Evolutionary conservation across 108 stramenopile species (phyloP).

Genomic region (Pseudonitzschia multistriata): DNA sequence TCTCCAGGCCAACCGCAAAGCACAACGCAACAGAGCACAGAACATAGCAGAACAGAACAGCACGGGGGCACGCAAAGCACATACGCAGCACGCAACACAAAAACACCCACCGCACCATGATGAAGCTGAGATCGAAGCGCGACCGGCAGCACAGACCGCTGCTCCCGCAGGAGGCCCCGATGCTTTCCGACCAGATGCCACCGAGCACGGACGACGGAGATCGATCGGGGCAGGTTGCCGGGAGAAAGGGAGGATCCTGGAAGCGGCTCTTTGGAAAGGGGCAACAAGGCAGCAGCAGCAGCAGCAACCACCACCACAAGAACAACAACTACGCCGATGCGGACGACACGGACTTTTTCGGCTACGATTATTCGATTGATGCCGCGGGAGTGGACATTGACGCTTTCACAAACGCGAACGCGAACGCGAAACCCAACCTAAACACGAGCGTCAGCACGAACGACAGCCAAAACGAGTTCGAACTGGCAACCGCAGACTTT

Average conservation of each 20-base stretch:
- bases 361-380: too few relatives aligned
- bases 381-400: neutral
- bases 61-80: neutral
- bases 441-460: too few relatives aligned
- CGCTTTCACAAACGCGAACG: neutral
- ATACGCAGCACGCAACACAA: neutral
- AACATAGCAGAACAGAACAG: too few relatives aligned
- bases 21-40: too few relatives aligned
- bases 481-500: too few relatives aligned
- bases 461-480: too few relatives aligned
- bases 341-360: too few relatives aligned
- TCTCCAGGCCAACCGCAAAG: too few relatives aligned
- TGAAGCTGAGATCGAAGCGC: constrained; percentile 5
- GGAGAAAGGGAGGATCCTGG: constrained; percentile 1
- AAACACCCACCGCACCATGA: constrained; percentile 3
- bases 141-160: constrained; percentile 5
- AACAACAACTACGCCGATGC: neutral
- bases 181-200: constrained; percentile 16
- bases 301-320: neutral
- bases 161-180: constrained; percentile 8
- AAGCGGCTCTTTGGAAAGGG: constrained; percentile 8
- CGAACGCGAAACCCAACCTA: too few relatives aligned
- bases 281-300: neutral
- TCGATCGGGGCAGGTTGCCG: neutral
- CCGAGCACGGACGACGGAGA: neutral